phyloP scores from a whole-genome alignment of 1,284 basidiomycete species.

The Peniophora sp. region DNA sequence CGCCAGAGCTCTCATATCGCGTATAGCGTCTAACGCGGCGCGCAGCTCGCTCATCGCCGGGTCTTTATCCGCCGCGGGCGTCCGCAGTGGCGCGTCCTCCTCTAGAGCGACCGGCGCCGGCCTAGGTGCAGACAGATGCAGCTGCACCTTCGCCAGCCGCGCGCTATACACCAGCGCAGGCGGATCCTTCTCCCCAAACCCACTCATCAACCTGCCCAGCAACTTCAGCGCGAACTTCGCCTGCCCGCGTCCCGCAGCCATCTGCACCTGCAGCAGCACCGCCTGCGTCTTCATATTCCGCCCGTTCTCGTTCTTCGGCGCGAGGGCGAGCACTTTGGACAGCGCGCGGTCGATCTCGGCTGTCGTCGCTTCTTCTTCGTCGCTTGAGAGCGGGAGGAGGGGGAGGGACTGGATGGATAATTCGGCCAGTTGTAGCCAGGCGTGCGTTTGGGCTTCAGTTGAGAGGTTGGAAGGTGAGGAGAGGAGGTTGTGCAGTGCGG shows the following conservation, averaged over 20 bases:
- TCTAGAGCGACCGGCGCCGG: slow-evolving; percentile 6
- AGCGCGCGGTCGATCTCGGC: too few relatives aligned
- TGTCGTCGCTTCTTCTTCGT: too few relatives aligned
- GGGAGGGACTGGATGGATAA: too few relatives aligned
- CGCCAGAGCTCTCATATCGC: slow-evolving; percentile 33
- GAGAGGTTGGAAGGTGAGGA: too few relatives aligned
- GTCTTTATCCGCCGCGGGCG: slow-evolving; percentile 17
- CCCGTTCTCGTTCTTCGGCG: too few relatives aligned
- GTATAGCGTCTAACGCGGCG: slow-evolving; percentile 34
- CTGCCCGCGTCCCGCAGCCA: slow-evolving; percentile 63
- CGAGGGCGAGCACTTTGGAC: too few relatives aligned
- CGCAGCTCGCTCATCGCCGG: slow-evolving; percentile 23
- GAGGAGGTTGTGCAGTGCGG: too few relatives aligned
- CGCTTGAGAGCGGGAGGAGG: too few relatives aligned
- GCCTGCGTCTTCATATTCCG: slow-evolving; percentile 41
- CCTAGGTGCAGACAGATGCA: slow-evolving; percentile 23
- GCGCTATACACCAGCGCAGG: slow-evolving; percentile 45
- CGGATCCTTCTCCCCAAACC: slow-evolving; percentile 35
- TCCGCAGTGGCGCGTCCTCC: slow-evolving; percentile 1
- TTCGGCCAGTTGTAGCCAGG: too few relatives aligned
- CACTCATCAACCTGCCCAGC: slow-evolving; percentile 46
- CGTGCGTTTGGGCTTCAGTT: too few relatives aligned
- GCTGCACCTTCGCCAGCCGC: slow-evolving; percentile 44
- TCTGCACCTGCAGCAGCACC: slow-evolving; percentile 51
- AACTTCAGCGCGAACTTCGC: slow-evolving; percentile 56